phyloP scores from a whole-genome alignment of 176 grass and related monocot genomes.

The Leersia perrieri region DNA sequence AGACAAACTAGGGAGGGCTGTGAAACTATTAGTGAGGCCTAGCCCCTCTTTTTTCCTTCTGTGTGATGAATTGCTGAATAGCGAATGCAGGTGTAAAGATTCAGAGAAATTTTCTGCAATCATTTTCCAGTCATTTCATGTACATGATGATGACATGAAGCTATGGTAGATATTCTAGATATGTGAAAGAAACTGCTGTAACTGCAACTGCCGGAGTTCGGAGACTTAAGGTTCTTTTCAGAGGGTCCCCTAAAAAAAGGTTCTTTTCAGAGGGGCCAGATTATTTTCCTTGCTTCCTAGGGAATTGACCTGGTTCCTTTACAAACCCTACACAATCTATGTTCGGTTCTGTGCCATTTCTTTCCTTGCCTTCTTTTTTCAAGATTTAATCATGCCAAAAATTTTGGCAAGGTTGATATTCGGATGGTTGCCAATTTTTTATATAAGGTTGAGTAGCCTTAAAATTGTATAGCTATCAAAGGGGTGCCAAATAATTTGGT shows the following conservation, averaged over 20 bases:
- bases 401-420: too few species aligned
- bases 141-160: background rate
- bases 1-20: background rate
- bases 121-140: background rate
- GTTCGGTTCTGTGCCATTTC: too few species aligned
- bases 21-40: background rate
- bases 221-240: background rate
- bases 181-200: background rate
- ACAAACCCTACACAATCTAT: background rate
- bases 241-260: too few species aligned
- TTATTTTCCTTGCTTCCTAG: too few species aligned
- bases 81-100: conserved; percentile 26
- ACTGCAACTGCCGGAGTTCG: background rate
- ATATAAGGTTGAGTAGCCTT: too few species aligned
- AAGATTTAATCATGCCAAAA: too few species aligned
- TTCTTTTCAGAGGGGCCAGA: background rate
- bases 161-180: background rate
- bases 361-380: too few species aligned
- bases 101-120: background rate
- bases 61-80: conserved; percentile 10
- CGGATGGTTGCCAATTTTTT: too few species aligned
- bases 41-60: background rate
- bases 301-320: background rate
- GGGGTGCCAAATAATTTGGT: too few species aligned
- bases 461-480: too few species aligned